Base-by-base conservation (phyloP, 306 rosid genomes). In the Medicago lupulina region DNA sequence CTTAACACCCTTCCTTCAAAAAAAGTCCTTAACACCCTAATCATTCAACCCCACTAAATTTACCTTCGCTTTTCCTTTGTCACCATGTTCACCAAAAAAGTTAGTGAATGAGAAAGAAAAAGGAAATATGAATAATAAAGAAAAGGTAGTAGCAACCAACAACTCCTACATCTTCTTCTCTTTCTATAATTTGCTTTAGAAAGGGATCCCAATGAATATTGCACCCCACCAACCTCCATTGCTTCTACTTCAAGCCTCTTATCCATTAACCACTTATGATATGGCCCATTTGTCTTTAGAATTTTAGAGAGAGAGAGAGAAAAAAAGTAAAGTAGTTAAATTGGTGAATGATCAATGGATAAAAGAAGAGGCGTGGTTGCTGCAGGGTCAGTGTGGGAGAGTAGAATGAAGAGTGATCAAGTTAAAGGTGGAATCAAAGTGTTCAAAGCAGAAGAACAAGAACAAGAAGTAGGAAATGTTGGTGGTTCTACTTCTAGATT, bases 331-430 rank as follows among this genome's bases (percentile, higher is more conserved):
- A 46, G 51, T 46, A 62, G 47, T 68, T 28, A 80, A 43, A 39
- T 53, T 17, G 19, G 66, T n/a, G 50, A 88, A 6, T 2, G 4
- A 11, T 23, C 39, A 0, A 58, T 93, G 97, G 96, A 82, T 18
- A 75, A 81, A 47, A 83, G 86, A 68, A 85, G 85, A 55, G 25
- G 76, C 55, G 89, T 84, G 19, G 91, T 83, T 58, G 87, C 87
- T 63, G 85, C 88, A 65, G 98, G 96, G 66, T 91, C 97, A 7
- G 97, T 88, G 78, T 93, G 96, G 98, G 97, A 93, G 78, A 89
- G 87, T 77, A 91, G 96, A 14, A 93, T 91, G 97, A 91, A 86
- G 86, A 44, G 73, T 23, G 96, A 91, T 73, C 89, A 91, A 79
- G 93, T 85, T 11, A 86, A 58, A 73, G 98, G 96, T 9, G 98